A percentile compares a stretch with the other conserved stretches of the same genome.
phyloP scores from a whole-genome alignment of 345 rosid genomes.

The Populus ilicifolia region DNA sequence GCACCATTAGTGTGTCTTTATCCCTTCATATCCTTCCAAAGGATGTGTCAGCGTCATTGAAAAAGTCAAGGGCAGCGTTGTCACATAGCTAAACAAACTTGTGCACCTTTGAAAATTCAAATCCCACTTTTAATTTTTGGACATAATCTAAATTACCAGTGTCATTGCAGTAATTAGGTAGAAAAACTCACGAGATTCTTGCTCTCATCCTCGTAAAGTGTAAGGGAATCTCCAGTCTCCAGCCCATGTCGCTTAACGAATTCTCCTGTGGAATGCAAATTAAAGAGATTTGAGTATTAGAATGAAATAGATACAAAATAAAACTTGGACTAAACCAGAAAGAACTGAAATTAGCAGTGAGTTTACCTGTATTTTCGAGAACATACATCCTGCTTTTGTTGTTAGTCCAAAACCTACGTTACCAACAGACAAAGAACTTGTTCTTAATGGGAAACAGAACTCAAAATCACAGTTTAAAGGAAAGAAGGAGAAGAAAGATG shows the following conservation, averaged over 20 bases:
- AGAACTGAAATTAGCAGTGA: not conserved
- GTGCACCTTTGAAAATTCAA: conserved; percentile 17
- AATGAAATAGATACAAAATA: not conserved
- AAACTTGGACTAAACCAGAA: not conserved
- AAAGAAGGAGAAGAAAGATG: not conserved
- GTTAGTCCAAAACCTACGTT: conserved; percentile 74
- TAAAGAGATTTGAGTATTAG: not conserved
- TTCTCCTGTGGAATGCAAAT: conserved; percentile 40
- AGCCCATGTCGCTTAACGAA: conserved; percentile 52
- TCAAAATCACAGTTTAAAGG: not conserved
- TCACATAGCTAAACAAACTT: conserved; percentile 45
- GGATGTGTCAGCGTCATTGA: conserved; percentile 15
- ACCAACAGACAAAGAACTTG: conserved; percentile 8
- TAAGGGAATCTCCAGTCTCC: conserved; percentile 54
- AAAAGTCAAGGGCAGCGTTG: conserved; percentile 19
- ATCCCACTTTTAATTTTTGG: conserved; percentile 14
- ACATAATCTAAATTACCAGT: conserved; percentile 2
- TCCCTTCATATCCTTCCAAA: conserved; percentile 17
- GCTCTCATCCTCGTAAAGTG: conserved; percentile 69
- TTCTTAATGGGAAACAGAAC: not conserved
- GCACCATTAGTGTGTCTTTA: not conserved
- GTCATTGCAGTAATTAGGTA: conserved; percentile 7
- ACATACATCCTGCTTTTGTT: conserved; percentile 89
- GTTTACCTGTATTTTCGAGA: conserved; percentile 73
- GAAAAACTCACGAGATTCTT: conserved; percentile 64